Percentiles rank a stretch among this genome's conserved stretches.
These are phyloP conservation scores for Pleomassaria siparia DNA, from an alignment of 2,329 filamentous ascomycete genomes.

Conservation along the genomic window DNA sequence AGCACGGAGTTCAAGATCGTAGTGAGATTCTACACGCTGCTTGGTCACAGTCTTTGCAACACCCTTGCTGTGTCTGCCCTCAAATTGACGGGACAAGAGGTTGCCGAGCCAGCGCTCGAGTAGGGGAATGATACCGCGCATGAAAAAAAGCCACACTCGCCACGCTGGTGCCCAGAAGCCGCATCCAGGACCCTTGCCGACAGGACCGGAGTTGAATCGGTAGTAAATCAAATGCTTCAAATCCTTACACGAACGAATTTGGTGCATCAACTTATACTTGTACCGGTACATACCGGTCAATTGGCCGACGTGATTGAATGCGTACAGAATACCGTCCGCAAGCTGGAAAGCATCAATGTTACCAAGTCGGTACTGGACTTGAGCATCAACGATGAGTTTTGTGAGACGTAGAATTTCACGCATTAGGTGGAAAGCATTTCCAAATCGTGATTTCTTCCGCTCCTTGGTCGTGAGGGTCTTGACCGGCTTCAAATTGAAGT, in stretches of 20 bases:
- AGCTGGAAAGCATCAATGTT: slow-evolving; percentile 99
- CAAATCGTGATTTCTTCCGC: slow-evolving; percentile 98
- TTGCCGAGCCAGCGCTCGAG: slow-evolving; percentile 98
- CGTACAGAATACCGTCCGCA: slow-evolving; percentile 97
- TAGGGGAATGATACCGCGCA: slow-evolving; percentile 95
- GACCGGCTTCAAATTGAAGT: slow-evolving; percentile 98
- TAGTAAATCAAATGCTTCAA: slow-evolving; percentile 99
- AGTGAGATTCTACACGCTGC: slow-evolving; percentile 97
- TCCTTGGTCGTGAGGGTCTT: slow-evolving; percentile 99
- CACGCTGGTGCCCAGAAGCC: slow-evolving; percentile 99
- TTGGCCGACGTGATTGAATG: slow-evolving; percentile 98
- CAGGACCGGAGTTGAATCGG: slow-evolving; percentile 93
- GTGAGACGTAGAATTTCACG: slow-evolving; percentile 93
- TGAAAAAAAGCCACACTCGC: slow-evolving; percentile 99
- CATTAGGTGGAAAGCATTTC: slow-evolving; percentile 99
- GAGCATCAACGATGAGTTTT: slow-evolving; percentile 96
- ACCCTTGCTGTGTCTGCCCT: slow-evolving; percentile 97
- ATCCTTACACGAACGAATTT: slow-evolving; percentile 98
- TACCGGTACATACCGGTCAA: slow-evolving; percentile 99
- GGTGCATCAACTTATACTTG: slow-evolving; percentile 99
- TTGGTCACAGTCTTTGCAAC: slow-evolving; percentile 99
- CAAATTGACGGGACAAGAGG: slow-evolving; percentile 92
- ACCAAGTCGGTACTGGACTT: slow-evolving; percentile 94
- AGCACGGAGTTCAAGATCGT: slow-evolving; percentile 93
- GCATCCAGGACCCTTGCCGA: slow-evolving; percentile 95